phyloP scores from a whole-genome alignment of 164 flowering plant genomes.

The Platanus orientalis region DNA sequence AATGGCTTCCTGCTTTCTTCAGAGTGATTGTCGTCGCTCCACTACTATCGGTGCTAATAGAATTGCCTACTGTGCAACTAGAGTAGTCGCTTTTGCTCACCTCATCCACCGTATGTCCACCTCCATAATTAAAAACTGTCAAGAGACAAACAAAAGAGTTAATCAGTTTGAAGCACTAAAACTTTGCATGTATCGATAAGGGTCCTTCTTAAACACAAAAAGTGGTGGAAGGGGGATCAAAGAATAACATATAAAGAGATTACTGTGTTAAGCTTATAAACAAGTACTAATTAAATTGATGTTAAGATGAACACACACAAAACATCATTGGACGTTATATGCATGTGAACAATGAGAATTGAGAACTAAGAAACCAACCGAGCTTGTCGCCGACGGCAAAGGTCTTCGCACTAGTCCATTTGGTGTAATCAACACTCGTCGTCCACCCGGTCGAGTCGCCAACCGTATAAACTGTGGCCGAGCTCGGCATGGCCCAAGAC shows the following conservation, averaged over 20 bases:
- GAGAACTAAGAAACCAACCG: constrained; percentile 15
- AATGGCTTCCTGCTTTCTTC: constrained; percentile 37
- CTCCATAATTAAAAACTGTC: constrained; percentile 41
- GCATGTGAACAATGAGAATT: background rate
- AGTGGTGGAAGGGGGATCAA: too few relatives aligned
- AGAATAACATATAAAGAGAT: too few relatives aligned
- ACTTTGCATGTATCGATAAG: too few relatives aligned
- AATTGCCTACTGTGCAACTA: constrained; percentile 25
- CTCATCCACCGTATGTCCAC: constrained; percentile 43
- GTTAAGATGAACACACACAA: too few relatives aligned
- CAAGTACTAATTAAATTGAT: too few relatives aligned
- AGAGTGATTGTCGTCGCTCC: constrained; percentile 40
- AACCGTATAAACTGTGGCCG: constrained; percentile 33
- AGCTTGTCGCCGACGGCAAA: constrained; percentile 43
- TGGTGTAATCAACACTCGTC: constrained; percentile 27
- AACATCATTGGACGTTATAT: too few relatives aligned
- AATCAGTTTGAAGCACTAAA: too few relatives aligned
- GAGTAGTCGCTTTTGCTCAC: constrained; percentile 41
- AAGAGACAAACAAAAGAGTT: too few relatives aligned
- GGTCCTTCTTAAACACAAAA: too few relatives aligned
- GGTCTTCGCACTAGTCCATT: constrained; percentile 41
- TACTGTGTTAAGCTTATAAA: too few relatives aligned
- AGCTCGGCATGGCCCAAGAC: constrained; percentile 16
- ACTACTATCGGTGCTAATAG: constrained; percentile 29
- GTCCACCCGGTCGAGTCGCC: constrained; percentile 46